phyloP scores from a whole-genome alignment of 345 rosid genomes.

The Xanthoceras sorbifolium region DNA sequence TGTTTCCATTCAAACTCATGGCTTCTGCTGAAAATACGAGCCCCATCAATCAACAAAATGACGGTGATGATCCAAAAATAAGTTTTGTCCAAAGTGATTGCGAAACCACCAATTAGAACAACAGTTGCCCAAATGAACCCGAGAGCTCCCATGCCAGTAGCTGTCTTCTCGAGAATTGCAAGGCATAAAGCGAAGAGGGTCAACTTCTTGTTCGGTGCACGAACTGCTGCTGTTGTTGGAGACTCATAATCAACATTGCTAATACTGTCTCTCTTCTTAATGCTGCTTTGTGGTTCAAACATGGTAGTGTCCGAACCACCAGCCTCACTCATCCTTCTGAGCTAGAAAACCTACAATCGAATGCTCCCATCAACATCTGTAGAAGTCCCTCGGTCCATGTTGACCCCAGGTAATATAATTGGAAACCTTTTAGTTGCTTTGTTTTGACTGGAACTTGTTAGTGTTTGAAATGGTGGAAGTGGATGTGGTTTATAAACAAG shows the following conservation, averaged over 20 bases:
- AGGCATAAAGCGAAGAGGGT: conserved; percentile 83
- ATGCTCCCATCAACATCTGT: conserved; percentile 49
- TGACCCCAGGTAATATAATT: conserved; percentile 1
- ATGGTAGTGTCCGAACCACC: conserved; percentile 53
- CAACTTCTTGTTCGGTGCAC: conserved; percentile 74
- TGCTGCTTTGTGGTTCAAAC: conserved; percentile 52
- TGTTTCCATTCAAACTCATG: conserved; percentile 96
- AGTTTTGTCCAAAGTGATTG: conserved; percentile 69
- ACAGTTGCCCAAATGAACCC: conserved; percentile 97
- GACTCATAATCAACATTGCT: conserved; percentile 38
- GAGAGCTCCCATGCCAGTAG: conserved; percentile 76
- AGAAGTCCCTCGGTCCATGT: conserved; percentile 38
- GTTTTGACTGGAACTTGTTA: not conserved
- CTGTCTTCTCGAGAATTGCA: conserved; percentile 76
- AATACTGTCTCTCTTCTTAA: conserved; percentile 52
- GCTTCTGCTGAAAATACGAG: conserved; percentile 86
- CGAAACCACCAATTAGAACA: conserved; percentile 87
- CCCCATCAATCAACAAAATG: conserved; percentile 75
- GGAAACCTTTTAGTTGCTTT: not conserved
- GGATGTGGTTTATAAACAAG: conserved; percentile 10
- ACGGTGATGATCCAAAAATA: conserved; percentile 86
- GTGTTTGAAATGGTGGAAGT: not conserved
- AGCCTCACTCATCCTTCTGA: conserved; percentile 43
- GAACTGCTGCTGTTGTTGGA: conserved; percentile 23
- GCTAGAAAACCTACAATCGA: conserved; percentile 46